Conservation (phyloP, 371 early-diverging fungal genomes). For the Chytridium lagenaria region DNA sequence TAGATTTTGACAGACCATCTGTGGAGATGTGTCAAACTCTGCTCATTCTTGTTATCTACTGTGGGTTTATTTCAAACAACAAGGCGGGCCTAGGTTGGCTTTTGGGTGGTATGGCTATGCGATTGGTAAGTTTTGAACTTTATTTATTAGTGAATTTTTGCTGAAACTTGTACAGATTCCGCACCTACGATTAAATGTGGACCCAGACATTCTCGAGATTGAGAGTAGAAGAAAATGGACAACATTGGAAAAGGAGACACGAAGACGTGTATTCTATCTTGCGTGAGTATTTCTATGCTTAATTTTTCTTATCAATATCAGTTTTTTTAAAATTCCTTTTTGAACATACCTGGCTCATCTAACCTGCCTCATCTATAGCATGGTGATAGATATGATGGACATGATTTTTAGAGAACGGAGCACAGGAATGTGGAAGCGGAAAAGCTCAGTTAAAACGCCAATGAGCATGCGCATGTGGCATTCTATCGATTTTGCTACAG, state of each 20-base stretch:
- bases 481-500: not conserved
- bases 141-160: too few species aligned
- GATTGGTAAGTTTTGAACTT: too few species aligned
- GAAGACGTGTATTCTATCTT: not conserved
- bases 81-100: slow-evolving; percentile 10
- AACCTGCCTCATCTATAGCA: not conserved
- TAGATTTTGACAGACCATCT: slow-evolving; percentile 17
- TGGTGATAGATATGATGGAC: slow-evolving; percentile 11
- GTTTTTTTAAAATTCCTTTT: not conserved
- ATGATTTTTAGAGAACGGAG: slow-evolving; percentile 13
- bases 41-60: not conserved
- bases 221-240: not conserved
- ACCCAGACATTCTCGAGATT: slow-evolving; percentile 11
- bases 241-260: slow-evolving; percentile 16
- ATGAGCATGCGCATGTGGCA: not conserved
- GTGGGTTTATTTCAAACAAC: not conserved
- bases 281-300: slow-evolving; percentile 4
- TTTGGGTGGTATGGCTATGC: slow-evolving; percentile 13
- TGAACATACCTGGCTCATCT: too few species aligned
- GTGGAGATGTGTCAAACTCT: slow-evolving; percentile 21
- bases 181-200: slow-evolving; percentile 10
- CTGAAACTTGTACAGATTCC: not conserved
- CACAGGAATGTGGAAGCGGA: slow-evolving; percentile 4
- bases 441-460: not conserved
- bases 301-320: not conserved